Percentiles rank a stretch among this genome's conserved stretches.
These are phyloP conservation scores for Maudiozyma pseudohumilis DNA, from an alignment of 805 yeast species.

Conservation along the genomic window DNA sequence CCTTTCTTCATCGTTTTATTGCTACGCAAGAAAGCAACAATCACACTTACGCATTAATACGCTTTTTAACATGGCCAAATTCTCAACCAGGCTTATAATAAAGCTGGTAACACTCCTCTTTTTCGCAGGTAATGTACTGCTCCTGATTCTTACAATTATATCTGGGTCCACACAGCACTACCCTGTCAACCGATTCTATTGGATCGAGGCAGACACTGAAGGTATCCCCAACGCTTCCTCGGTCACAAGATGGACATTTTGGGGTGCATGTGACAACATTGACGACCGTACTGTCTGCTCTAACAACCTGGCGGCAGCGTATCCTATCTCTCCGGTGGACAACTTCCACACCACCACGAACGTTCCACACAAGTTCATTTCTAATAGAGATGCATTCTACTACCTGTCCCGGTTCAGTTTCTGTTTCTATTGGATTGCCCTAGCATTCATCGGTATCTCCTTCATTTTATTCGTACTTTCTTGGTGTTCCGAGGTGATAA, in stretches of 20 bases:
- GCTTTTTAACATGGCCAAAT: neutral
- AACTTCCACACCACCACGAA: constrained; percentile 48
- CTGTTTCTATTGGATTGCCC: constrained; percentile 49
- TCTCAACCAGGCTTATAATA: neutral
- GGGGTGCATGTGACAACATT: constrained; percentile 51
- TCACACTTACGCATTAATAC: neutral
- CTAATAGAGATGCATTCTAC: constrained; percentile 47
- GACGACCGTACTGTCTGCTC: constrained; percentile 16
- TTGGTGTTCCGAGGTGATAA: constrained; percentile 45
- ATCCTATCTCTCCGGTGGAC: constrained; percentile 65
- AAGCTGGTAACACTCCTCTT: constrained; percentile 21
- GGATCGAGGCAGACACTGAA: constrained; percentile 63
- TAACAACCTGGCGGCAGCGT: constrained; percentile 46
- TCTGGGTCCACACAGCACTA: constrained; percentile 50
- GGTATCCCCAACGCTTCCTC: constrained; percentile 39
- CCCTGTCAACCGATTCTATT: constrained; percentile 59
- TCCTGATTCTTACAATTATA: constrained; percentile 48
- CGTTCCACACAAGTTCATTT: constrained; percentile 45
- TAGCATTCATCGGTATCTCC: constrained; percentile 54
- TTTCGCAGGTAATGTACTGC: constrained; percentile 35
- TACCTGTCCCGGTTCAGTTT: constrained; percentile 59
- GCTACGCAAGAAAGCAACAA: neutral
- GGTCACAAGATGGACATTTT: constrained; percentile 68
- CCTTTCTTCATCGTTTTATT: neutral
- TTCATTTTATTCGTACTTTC: constrained; percentile 47